phyloP scores from a whole-genome alignment of 805 yeast species.

The Pichia cephalocereana region DNA sequence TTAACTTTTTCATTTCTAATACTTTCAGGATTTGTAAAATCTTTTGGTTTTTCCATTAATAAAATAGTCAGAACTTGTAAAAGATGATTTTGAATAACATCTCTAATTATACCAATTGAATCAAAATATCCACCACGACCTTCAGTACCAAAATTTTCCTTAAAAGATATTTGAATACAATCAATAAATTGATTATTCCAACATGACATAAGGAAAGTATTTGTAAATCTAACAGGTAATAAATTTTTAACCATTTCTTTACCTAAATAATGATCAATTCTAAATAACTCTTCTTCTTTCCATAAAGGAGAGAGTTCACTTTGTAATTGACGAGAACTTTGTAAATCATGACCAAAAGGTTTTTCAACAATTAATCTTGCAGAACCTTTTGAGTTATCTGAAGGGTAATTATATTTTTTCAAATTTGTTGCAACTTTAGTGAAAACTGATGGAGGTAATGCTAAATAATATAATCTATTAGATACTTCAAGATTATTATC shows the following conservation, averaged over 20 bases:
- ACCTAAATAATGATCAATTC: constrained; percentile 96
- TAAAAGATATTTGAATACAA: constrained; percentile 82
- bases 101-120: constrained; percentile 89
- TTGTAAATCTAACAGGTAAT: constrained; percentile 82
- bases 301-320: constrained; percentile 72
- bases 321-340: constrained; percentile 70
- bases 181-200: constrained; percentile 80
- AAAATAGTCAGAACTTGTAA: constrained; percentile 84
- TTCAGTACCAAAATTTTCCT: constrained; percentile 98
- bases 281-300: constrained; percentile 82
- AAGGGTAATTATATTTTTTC: constrained; percentile 59
- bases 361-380: constrained; percentile 88
- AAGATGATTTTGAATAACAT: constrained; percentile 96
- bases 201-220: constrained; percentile 75
- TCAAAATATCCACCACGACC: constrained; percentile 99
- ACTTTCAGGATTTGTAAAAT: constrained; percentile 81
- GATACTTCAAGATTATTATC: constrained; percentile 36
- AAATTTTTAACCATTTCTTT: constrained; percentile 97
- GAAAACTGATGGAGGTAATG: constrained; percentile 91
- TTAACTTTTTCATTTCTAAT: constrained; percentile 95
- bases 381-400: constrained; percentile 41
- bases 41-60: constrained; percentile 92
- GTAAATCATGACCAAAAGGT: constrained; percentile 93
- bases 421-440: constrained; percentile 66
- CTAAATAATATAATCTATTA: constrained; percentile 84